Conservation (phyloP, 305 asterid genomes). For the Fraxinus albicans region DNA sequence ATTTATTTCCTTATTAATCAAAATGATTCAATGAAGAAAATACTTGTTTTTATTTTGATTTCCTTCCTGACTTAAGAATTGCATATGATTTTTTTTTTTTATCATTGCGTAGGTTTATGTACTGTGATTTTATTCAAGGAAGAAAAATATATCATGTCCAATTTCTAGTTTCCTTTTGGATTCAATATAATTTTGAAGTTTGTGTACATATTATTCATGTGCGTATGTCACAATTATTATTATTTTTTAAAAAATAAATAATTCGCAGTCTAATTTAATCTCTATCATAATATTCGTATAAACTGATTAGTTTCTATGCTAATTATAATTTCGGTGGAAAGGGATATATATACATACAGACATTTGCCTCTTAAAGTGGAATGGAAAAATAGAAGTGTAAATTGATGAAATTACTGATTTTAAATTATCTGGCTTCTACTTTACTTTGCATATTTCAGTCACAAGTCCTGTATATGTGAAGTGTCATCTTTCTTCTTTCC, state of each 20-base stretch:
- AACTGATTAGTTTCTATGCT: background rate
- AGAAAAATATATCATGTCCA: background rate
- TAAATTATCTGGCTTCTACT: background rate
- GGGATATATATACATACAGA: background rate
- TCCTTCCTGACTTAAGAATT: background rate
- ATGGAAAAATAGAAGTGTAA: background rate
- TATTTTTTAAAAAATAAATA: background rate
- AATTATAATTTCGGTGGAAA: background rate
- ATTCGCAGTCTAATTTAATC: background rate
- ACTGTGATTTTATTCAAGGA: background rate
- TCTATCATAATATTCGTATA: background rate
- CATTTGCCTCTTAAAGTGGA: background rate
- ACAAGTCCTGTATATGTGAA: background rate
- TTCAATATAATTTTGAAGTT: no score
- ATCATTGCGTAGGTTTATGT: background rate
- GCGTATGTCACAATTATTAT: no score
- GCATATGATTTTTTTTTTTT: background rate
- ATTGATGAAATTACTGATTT: background rate
- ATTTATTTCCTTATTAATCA: background rate
- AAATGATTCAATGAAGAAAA: background rate
- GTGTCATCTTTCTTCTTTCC: background rate
- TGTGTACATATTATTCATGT: no score
- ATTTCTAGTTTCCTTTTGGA: background rate
- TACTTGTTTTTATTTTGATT: background rate
- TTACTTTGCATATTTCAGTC: background rate